Conservation (phyloP, 2,329 filamentous ascomycete genomes). For the Hypoxylon sp. region DNA sequence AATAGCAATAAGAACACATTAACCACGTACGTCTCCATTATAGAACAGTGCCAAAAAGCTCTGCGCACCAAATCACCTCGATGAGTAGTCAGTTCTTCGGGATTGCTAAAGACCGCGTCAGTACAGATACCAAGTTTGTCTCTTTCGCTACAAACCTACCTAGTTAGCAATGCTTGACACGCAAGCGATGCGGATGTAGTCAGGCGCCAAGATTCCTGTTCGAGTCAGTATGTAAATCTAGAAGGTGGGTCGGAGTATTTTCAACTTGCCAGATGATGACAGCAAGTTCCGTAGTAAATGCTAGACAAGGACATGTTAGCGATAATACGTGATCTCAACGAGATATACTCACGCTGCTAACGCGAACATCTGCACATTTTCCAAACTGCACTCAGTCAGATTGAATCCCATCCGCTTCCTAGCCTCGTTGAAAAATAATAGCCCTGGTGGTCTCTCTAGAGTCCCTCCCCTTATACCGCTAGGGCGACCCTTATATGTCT, state of each 20-base stretch:
- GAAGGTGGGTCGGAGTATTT: constrained; percentile 2
- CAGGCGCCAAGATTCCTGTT: constrained; percentile 71
- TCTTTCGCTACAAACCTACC: constrained; percentile 59
- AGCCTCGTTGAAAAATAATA: constrained; percentile 72
- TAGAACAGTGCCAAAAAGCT: constrained; percentile 68
- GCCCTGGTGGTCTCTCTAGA: constrained; percentile 63
- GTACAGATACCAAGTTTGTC: neutral
- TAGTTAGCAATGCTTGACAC: constrained; percentile 67
- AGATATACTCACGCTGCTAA: constrained; percentile 62
- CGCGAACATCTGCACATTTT: constrained; percentile 69
- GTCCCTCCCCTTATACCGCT: constrained; percentile 67
- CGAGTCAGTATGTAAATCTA: constrained; percentile 22
- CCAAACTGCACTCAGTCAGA: constrained; percentile 65
- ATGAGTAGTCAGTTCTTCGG: constrained; percentile 59
- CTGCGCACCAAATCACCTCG: constrained; percentile 65
- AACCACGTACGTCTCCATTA: constrained; percentile 62
- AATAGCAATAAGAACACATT: neutral
- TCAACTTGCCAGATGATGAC: constrained; percentile 60
- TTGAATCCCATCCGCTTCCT: constrained; percentile 69
- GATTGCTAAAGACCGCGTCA: constrained; percentile 48
- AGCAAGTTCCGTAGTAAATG: constrained; percentile 66
- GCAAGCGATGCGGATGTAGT: constrained; percentile 66
- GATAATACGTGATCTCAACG: neutral
- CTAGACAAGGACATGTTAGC: constrained; percentile 48
- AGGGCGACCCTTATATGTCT: constrained; percentile 56